Evolutionary conservation across 1,284 basidiomycete genomes (phyloP), one percentile per base, ranked within the genome.

Genomic region (Trichosporon sp.): DNA sequence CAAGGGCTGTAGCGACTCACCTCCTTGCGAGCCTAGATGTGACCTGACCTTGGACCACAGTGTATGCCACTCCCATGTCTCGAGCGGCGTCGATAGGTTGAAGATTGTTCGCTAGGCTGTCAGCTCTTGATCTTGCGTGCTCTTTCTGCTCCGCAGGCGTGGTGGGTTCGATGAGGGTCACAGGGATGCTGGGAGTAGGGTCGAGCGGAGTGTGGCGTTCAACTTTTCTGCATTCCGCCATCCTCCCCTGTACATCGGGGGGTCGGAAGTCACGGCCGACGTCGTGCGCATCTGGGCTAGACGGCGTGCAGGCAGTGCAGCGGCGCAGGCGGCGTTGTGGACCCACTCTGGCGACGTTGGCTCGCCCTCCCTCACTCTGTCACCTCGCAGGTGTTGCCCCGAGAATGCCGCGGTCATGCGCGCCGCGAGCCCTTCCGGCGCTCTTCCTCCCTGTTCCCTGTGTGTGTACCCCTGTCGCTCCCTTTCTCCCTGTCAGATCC

Each of bases 11-110:
- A 35, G 59, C 59, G 14, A 63, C 59, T 63, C 59, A 63, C 59
- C 59, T n/a, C 59, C 59, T 10, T 63, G 59, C 16, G 59, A 63
- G 16, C 59, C 59, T 14, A 63, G 59, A 63, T 63, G n/a, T 11
- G 59, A n/a, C 35, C 59, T 32, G 59, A 63, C 59, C 16, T 63
- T 63, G 59, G 31, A 35, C 59, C 59, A 63, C 31, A 63, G 59
- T 14, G 59, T 14, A 31, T 63, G 59, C 59, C 59, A 63, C 59
- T 63, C 59, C 59, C 59, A 63, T 12, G 59, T n/a, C 59, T 63
- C 59, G 31, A 63, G 59, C 32, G 59, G 59, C 32, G 59, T 63
- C 59, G 59, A 63, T 35, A 63, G 31, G 16, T 63, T 63, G 59
- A 63, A 63, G 59, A 63, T 63, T 19, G 59, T 63, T 35, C 59